Evolutionary conservation across 768 basidiomycete species (phyloP).

Genomic region (Leucocoprinus leucothites): DNA sequence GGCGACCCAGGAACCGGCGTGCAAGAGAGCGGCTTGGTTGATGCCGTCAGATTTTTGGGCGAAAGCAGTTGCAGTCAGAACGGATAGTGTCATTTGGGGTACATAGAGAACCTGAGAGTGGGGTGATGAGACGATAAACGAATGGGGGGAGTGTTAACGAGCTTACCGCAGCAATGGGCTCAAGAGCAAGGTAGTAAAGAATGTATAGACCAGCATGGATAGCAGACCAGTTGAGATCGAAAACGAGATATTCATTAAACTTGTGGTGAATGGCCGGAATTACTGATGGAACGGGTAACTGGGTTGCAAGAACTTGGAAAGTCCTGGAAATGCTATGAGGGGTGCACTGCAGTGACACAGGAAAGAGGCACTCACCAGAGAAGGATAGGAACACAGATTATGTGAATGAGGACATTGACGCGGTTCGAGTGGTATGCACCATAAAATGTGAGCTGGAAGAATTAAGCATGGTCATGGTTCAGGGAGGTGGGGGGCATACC

Average conservation of each 20-base stretch:
- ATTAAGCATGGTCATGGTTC: not conserved
- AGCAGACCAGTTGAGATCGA: constrained; percentile 68
- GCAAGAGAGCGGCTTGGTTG: constrained; percentile 50
- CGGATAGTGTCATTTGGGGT: constrained; percentile 61
- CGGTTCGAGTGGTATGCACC: constrained; percentile 88
- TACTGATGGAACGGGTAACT: constrained; percentile 49
- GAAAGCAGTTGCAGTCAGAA: constrained; percentile 74
- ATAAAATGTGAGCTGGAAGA: constrained; percentile 79
- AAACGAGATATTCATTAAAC: constrained; percentile 59
- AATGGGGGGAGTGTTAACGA: not conserved
- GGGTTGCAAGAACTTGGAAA: constrained; percentile 47
- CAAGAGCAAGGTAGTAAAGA: constrained; percentile 76
- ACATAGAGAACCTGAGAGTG: constrained; percentile 67
- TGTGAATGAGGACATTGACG: constrained; percentile 81
- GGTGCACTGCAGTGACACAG: not conserved
- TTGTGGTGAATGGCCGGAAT: constrained; percentile 51
- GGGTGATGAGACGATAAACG: constrained; percentile 1
- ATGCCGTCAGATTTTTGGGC: constrained; percentile 49
- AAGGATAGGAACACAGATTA: constrained; percentile 80
- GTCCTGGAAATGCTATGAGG: constrained; percentile 44
- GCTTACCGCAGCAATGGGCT: constrained; percentile 83
- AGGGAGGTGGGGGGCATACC: constrained; percentile 31
- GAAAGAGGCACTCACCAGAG: constrained; percentile 56
- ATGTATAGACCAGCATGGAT: constrained; percentile 58
- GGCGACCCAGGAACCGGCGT: constrained; percentile 78